These are phyloP conservation scores for Neurospora terricola DNA, from an alignment of 495 filamentous ascomycete species.

Conservation along the genomic window DNA sequence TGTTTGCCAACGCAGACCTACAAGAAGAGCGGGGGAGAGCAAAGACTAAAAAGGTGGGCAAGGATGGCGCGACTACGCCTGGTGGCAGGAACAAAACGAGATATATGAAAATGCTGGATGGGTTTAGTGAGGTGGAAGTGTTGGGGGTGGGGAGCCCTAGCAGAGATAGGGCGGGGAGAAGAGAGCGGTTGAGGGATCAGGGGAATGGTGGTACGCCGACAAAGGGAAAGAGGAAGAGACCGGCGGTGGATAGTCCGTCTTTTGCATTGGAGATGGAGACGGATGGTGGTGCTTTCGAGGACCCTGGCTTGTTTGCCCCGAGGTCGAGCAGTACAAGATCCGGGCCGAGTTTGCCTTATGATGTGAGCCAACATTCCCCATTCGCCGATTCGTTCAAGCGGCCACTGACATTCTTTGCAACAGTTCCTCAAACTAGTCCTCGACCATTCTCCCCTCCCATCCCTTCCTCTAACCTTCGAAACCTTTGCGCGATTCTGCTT, in stretches of 20 bases:
- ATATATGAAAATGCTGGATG: slow-evolving; percentile 31
- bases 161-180: slow-evolving; percentile 25
- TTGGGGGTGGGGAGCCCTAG: slow-evolving; percentile 25
- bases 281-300: slow-evolving; percentile 1
- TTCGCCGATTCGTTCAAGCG: neutral
- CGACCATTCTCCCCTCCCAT: slow-evolving; percentile 27
- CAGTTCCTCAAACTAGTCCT: slow-evolving; percentile 36
- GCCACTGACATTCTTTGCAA: neutral
- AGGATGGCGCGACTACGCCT: slow-evolving; percentile 32
- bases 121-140: slow-evolving; percentile 45
- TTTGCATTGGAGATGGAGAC: slow-evolving; percentile 37
- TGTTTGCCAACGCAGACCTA: slow-evolving; percentile 43
- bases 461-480: slow-evolving; percentile 32
- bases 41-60: slow-evolving; percentile 22
- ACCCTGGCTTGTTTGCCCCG: neutral
- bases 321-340: neutral
- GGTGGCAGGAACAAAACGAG: slow-evolving; percentile 34
- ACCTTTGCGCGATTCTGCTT: slow-evolving; percentile 30
- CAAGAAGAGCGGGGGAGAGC: slow-evolving; percentile 35
- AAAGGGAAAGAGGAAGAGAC: slow-evolving; percentile 43
- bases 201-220: slow-evolving; percentile 27
- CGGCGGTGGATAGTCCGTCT: slow-evolving; percentile 37
- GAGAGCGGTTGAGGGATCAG: slow-evolving; percentile 13
- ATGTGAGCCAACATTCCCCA: slow-evolving; percentile 20
- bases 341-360: slow-evolving; percentile 13